A percentile compares a stretch with the other conserved stretches of the same genome.
phyloP scores from a whole-genome alignment of 768 basidiomycete species.

The Auriscalpium microsporum region DNA sequence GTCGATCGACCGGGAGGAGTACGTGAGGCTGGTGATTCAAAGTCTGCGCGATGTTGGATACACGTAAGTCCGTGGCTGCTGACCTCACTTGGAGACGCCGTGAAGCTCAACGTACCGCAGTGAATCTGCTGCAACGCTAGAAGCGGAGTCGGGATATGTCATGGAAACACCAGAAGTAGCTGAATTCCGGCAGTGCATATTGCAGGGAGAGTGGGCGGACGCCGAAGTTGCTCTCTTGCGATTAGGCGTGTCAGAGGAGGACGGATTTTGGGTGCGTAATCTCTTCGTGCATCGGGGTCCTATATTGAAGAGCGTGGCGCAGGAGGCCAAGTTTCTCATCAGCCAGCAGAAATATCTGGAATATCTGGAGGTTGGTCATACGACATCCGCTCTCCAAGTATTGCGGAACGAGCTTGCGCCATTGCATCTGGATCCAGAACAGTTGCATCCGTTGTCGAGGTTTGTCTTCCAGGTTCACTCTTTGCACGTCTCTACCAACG shows the following conservation, averaged over 20 bases:
- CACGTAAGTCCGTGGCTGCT: conserved; percentile 25
- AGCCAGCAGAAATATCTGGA: conserved; percentile 96
- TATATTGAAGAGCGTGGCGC: background rate
- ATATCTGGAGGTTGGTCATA: conserved; percentile 72
- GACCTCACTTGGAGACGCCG: background rate
- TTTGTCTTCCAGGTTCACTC: conserved; percentile 24
- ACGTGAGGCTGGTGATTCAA: conserved; percentile 82
- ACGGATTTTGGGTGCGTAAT: conserved; percentile 56
- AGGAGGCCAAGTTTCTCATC: conserved; percentile 84
- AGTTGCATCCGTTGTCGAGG: conserved; percentile 86
- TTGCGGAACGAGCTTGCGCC: conserved; percentile 86
- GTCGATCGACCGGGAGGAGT: conserved; percentile 80
- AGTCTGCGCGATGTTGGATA: conserved; percentile 82
- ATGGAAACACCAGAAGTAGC: conserved; percentile 73
- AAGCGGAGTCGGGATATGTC: conserved; percentile 87
- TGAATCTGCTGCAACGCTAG: conserved; percentile 80
- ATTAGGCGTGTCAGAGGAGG: conserved; percentile 61
- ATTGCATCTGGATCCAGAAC: conserved; percentile 67
- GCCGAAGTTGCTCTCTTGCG: conserved; percentile 62
- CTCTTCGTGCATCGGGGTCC: background rate
- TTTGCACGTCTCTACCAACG: conserved; percentile 37
- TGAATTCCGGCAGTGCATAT: conserved; percentile 71
- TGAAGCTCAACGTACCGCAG: conserved; percentile 33
- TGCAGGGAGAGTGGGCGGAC: conserved; percentile 73
- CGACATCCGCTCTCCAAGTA: conserved; percentile 74